Percentiles rank a stretch among this genome's conserved stretches.
phyloP scores from a whole-genome alignment of 164 flowering plant genomes.

The Stephania cephalantha region DNA sequence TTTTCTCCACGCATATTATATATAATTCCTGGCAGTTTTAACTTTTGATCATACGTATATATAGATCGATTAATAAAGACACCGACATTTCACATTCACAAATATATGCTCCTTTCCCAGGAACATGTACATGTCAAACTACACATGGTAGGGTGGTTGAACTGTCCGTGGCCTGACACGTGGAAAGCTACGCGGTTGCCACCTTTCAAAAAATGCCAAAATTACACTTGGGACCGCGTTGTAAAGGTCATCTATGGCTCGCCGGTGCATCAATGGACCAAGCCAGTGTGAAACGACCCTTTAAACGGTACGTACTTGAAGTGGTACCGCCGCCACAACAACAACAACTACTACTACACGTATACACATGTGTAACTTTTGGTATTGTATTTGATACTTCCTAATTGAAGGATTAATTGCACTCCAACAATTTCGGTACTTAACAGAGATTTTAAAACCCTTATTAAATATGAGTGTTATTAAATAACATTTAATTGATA shows the following conservation, averaged over 20 bases:
- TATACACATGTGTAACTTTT: background rate
- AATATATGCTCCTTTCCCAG: background rate
- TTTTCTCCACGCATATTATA: background rate
- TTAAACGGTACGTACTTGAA: background rate
- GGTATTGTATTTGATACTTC: background rate
- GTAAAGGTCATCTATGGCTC: background rate
- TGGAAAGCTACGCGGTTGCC: background rate
- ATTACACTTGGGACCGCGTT: background rate
- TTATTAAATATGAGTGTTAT: no score
- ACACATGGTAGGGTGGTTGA: background rate
- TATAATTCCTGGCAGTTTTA: background rate
- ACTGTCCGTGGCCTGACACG: background rate
- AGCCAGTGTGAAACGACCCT: background rate
- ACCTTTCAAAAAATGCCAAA: background rate
- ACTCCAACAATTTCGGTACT: no score
- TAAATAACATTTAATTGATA: no score
- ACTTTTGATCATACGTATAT: no score
- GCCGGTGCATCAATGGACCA: background rate
- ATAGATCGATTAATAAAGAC: background rate
- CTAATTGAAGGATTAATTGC: no score
- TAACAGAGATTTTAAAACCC: no score
- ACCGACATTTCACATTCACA: background rate
- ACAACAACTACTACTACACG: background rate
- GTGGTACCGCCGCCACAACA: no score
- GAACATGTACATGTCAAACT: background rate